These are phyloP conservation scores for Globisporangium viniferum DNA, from an alignment of 352 stramenopile genomes.

Conservation along the genomic window DNA sequence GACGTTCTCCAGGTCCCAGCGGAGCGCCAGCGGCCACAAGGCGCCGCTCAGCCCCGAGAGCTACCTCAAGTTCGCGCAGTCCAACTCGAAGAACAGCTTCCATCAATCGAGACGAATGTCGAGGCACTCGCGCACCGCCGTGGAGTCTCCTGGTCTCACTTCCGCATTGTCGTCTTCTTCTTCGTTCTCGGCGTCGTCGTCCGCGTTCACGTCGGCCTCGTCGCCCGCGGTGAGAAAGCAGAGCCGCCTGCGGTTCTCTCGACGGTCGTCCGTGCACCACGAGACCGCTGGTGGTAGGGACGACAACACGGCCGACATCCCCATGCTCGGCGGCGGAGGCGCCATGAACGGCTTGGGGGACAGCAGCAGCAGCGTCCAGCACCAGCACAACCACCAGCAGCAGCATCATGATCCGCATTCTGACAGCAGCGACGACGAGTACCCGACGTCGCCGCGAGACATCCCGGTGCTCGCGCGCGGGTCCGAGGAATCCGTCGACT, in stretches of 20 bases:
- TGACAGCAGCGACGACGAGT: not conserved
- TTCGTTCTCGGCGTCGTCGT: not conserved
- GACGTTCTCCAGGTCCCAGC: slow-evolving; percentile 8
- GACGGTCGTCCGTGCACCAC: slow-evolving; percentile 4
- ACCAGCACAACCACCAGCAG: not conserved
- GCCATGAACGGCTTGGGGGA: not conserved
- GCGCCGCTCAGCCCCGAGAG: slow-evolving; percentile 7
- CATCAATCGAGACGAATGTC: slow-evolving; percentile 2
- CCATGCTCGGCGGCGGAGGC: slow-evolving; percentile 11
- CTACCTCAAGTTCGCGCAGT: slow-evolving; percentile 11
- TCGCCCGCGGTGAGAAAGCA: not conserved
- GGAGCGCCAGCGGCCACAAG: not conserved
- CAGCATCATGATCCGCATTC: not conserved
- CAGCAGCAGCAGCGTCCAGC: not conserved
- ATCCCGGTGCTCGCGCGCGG: slow-evolving; percentile 21
- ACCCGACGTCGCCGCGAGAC: slow-evolving; percentile 10
- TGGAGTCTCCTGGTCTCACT: not conserved
- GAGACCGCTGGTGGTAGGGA: not conserved
- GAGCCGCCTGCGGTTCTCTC: slow-evolving; percentile 8
- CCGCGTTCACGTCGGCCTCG: not conserved
- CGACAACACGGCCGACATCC: slow-evolving; percentile 12
- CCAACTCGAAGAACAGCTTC: slow-evolving; percentile 3
- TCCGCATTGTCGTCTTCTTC: not conserved
- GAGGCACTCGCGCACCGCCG: not conserved
- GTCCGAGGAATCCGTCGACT: slow-evolving; percentile 19